A percentile compares a stretch with the other conserved stretches of the same genome.
These are phyloP conservation scores for Taphrina deformans DNA, from an alignment of 1,139 yeast species.

Conservation along the genomic window DNA sequence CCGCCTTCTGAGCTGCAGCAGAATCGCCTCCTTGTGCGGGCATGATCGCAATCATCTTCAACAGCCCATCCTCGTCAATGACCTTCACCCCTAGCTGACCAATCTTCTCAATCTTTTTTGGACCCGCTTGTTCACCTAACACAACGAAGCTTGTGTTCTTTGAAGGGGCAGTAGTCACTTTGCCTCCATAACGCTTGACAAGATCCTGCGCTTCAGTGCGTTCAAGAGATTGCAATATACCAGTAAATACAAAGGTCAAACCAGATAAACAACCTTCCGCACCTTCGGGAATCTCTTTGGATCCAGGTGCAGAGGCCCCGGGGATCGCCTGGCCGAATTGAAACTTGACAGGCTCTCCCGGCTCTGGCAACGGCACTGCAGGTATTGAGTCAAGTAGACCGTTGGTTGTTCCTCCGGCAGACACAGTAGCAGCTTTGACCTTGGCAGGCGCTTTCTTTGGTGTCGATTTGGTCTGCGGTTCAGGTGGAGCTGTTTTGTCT, in stretches of 20 bases:
- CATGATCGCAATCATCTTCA: slow-evolving; percentile 70
- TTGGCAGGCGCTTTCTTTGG: slow-evolving; percentile 37
- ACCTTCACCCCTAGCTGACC: slow-evolving; percentile 71
- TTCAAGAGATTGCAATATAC: slow-evolving; percentile 75
- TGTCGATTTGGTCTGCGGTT: slow-evolving; percentile 31
- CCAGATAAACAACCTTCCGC: slow-evolving; percentile 50
- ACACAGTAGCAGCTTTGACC: slow-evolving; percentile 12
- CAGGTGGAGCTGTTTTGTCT: neutral
- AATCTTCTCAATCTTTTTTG: slow-evolving; percentile 84
- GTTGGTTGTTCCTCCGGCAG: slow-evolving; percentile 13
- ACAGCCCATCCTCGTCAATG: slow-evolving; percentile 82
- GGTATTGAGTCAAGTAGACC: slow-evolving; percentile 59
- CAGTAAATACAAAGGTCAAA: slow-evolving; percentile 89
- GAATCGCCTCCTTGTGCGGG: slow-evolving; percentile 93
- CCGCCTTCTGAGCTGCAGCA: slow-evolving; percentile 69
- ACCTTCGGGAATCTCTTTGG: slow-evolving; percentile 40
- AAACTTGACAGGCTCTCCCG: slow-evolving; percentile 55
- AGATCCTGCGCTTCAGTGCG: slow-evolving; percentile 72
- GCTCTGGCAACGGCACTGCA: slow-evolving; percentile 64
- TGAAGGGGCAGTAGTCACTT: slow-evolving; percentile 82
- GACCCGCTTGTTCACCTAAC: slow-evolving; percentile 95
- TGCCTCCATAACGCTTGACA: slow-evolving; percentile 90
- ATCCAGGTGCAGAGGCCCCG: slow-evolving; percentile 40
- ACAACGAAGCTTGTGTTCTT: slow-evolving; percentile 86
- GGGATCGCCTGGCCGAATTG: slow-evolving; percentile 57